Percentiles rank a stretch among this genome's conserved stretches.
Evolutionary conservation across 2,329 filamentous ascomycete species (phyloP).

Genomic region (Pseudogymnoascus sp.): DNA sequence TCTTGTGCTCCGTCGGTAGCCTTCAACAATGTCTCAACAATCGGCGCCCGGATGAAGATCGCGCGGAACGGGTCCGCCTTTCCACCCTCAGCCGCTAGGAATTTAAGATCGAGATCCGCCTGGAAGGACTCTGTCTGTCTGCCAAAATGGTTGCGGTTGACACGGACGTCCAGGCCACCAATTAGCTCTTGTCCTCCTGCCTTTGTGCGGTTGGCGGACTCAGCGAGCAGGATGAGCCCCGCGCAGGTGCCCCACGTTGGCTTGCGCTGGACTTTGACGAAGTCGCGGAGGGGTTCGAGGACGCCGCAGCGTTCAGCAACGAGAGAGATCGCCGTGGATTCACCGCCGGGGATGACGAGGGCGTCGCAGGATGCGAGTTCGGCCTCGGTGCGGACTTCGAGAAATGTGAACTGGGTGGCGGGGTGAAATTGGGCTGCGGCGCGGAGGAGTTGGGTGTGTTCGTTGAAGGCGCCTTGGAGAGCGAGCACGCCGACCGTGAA

Average conservation of each 20-base stretch:
- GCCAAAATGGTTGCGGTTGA: conserved; percentile 92
- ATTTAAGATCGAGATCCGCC: conserved; percentile 63
- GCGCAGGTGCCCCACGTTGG: conserved; percentile 96
- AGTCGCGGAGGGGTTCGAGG: conserved; percentile 75
- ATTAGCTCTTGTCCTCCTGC: conserved; percentile 88
- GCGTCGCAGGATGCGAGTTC: conserved; percentile 71
- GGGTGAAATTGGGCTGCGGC: conserved; percentile 41
- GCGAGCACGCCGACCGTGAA: conserved; percentile 58
- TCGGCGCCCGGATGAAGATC: conserved; percentile 89
- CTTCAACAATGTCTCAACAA: conserved; percentile 75
- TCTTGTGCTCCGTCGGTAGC: conserved; percentile 25
- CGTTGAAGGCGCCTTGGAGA: conserved; percentile 86
- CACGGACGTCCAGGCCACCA: conserved; percentile 81
- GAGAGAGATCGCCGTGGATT: conserved; percentile 88
- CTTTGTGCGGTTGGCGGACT: conserved; percentile 82
- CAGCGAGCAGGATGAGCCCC: conserved; percentile 82
- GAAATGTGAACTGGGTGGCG: conserved; percentile 12
- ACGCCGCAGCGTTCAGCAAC: conserved; percentile 76
- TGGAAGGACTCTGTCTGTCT: conserved; percentile 90
- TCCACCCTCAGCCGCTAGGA: conserved; percentile 41
- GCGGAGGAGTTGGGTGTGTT: conserved; percentile 73
- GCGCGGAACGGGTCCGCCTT: conserved; percentile 57
- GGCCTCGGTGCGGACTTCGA: conserved; percentile 67
- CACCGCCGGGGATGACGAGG: conserved; percentile 85
- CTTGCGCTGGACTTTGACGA: conserved; percentile 75